Conservation (phyloP, 352 stramenopile genomes). For the Phytophthora syringae region DNA sequence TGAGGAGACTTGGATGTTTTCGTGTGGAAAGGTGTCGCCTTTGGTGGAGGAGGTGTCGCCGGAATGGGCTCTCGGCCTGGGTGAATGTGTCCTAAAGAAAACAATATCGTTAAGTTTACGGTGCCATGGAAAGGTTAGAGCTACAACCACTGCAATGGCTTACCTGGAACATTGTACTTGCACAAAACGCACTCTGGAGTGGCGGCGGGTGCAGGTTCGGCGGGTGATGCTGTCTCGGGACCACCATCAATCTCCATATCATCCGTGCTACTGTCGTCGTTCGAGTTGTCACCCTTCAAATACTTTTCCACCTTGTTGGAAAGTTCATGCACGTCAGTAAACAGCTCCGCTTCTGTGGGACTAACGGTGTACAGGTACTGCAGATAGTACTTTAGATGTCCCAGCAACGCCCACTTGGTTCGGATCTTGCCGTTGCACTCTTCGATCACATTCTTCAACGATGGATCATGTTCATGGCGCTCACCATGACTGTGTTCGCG, state of each 20-base stretch:
- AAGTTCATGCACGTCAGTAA: conserved; percentile 60
- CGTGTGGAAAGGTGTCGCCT: conserved; percentile 30
- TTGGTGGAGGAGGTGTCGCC: conserved; percentile 13
- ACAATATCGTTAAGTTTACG: neutral
- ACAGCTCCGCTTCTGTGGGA: conserved; percentile 70
- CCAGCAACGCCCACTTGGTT: conserved; percentile 57
- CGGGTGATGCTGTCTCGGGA: conserved; percentile 10
- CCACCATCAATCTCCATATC: conserved; percentile 31
- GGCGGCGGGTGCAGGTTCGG: conserved; percentile 16
- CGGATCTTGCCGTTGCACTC: conserved; percentile 54
- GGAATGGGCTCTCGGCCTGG: conserved; percentile 47
- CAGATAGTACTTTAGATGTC: conserved; percentile 78
- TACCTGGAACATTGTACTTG: conserved; percentile 82
- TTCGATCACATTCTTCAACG: conserved; percentile 45
- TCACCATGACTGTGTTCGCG: conserved; percentile 25
- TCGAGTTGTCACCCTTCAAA: conserved; percentile 30
- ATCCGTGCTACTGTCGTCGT: conserved; percentile 27
- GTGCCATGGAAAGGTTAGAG: neutral
- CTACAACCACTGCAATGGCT: neutral
- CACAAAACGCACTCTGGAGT: conserved; percentile 66
- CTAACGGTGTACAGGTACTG: conserved; percentile 75
- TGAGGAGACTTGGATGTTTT: conserved; percentile 31
- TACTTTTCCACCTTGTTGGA: conserved; percentile 51
- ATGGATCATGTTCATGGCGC: conserved; percentile 17
- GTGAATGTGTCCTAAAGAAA: conserved; percentile 66